Evolutionary conservation across 495 filamentous ascomycete species (phyloP).

Genomic region (Tuber borchii): DNA sequence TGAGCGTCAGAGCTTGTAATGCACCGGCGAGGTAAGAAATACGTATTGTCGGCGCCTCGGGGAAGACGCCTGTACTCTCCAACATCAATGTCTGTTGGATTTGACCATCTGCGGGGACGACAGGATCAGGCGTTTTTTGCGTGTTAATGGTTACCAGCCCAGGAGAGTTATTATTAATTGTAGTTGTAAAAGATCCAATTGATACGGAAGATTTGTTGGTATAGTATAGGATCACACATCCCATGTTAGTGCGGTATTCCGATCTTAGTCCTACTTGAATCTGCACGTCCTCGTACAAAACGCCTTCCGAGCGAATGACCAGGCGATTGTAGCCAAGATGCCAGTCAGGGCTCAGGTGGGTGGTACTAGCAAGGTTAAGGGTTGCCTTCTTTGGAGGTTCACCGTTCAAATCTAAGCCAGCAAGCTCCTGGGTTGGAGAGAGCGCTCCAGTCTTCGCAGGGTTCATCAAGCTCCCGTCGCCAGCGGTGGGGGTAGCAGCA

Average conservation of each 20-base stretch:
- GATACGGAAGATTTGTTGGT: constrained; percentile 80
- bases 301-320: constrained; percentile 69
- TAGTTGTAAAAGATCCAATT: constrained; percentile 87
- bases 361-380: constrained; percentile 78
- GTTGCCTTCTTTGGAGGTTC: constrained; percentile 54
- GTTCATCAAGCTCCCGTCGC: constrained; percentile 50
- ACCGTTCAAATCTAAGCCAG: constrained; percentile 69
- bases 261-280: constrained; percentile 87
- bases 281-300: constrained; percentile 91
- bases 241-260: constrained; percentile 89
- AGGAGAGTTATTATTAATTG: constrained; percentile 72
- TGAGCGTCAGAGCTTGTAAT: constrained; percentile 84
- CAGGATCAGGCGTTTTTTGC: constrained; percentile 81
- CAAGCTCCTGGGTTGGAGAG: constrained; percentile 55
- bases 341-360: constrained; percentile 92
- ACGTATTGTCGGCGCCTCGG: constrained; percentile 79
- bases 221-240: constrained; percentile 91
- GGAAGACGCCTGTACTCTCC: constrained; percentile 73
- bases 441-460: constrained; percentile 41
- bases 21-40: constrained; percentile 91
- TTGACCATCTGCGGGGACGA: constrained; percentile 65
- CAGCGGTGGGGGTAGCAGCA: constrained; percentile 46
- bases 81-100: constrained; percentile 93
- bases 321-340: constrained; percentile 82
- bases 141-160: constrained; percentile 69